Conservation (phyloP, 225 moss, liverwort and hornwort species). For the Marchantia paleacea region DNA sequence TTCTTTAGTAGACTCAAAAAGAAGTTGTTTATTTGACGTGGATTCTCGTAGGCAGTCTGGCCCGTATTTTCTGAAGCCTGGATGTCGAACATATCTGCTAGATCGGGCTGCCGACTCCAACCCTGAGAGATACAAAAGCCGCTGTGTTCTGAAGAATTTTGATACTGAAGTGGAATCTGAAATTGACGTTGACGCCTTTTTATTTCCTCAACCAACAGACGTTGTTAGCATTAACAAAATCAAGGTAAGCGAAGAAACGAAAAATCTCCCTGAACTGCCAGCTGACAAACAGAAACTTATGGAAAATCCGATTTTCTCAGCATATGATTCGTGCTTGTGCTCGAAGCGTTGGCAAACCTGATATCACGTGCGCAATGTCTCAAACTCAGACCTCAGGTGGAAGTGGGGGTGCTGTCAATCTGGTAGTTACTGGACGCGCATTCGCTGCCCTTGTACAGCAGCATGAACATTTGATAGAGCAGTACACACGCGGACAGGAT, state of each 20-base stretch:
- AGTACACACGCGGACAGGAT: constrained; percentile 23
- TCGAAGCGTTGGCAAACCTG: neutral
- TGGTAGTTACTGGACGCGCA: constrained; percentile 40
- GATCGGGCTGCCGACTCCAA: constrained; percentile 18
- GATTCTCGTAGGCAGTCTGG: constrained; percentile 35
- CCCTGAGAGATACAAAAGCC: constrained; percentile 21
- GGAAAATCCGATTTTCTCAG: neutral
- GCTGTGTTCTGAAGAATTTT: constrained; percentile 28
- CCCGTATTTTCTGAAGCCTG: constrained; percentile 31
- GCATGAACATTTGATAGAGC: constrained; percentile 30
- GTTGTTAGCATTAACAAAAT: neutral
- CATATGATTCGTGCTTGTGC: neutral
- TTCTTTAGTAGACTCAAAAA: no score
- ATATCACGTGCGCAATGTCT: neutral
- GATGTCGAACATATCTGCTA: constrained; percentile 33
- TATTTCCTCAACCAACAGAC: constrained; percentile 5
- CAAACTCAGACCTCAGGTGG: constrained; percentile 16
- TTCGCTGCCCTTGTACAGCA: constrained; percentile 34
- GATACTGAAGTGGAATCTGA: constrained; percentile 15
- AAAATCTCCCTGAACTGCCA: no score
- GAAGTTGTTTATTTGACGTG: neutral
- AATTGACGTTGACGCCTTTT: constrained; percentile 32
- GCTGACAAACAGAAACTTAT: neutral
- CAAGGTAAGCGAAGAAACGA: neutral
- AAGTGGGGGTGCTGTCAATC: constrained; percentile 25